phyloP scores from a whole-genome alignment of 108 stramenopile genomes.

The Cyclotella sp. region DNA sequence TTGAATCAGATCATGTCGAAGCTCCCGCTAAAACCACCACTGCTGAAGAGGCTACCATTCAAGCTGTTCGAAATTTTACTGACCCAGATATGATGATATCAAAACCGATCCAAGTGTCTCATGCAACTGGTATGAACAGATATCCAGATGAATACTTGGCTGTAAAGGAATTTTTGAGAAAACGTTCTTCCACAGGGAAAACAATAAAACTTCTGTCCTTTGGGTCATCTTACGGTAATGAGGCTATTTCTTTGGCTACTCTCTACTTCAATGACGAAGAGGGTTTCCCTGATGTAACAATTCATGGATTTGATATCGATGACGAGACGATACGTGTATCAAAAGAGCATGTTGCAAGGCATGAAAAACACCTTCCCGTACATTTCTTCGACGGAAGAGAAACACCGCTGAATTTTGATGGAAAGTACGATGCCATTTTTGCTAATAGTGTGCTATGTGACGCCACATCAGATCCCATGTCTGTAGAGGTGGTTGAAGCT shows the following conservation, averaged over 20 bases:
- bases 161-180: neutral
- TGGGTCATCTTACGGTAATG: conserved; percentile 14
- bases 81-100: too few species aligned
- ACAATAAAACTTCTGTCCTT: conserved; percentile 12
- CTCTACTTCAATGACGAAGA: conserved; percentile 11
- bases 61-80: too few species aligned
- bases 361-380: neutral
- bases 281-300: conserved; percentile 7
- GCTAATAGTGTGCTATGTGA: conserved; percentile 21
- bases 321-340: neutral
- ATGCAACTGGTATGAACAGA: neutral
- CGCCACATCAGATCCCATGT: neutral
- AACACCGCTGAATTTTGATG: neutral
- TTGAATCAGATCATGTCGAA: too few species aligned
- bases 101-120: neutral
- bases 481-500: neutral
- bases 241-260: conserved; percentile 14
- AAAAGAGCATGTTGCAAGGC: neutral
- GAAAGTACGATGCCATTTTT: conserved; percentile 25
- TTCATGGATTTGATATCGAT: conserved; percentile 19
- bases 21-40: too few species aligned
- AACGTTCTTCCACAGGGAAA: neutral
- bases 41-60: too few species aligned
- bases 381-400: conserved; percentile 17
- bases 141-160: conserved; percentile 3